Evolutionary conservation across 768 basidiomycete genomes (phyloP), one percentile per base, ranked within the genome.

Genomic region (Kwoniella europaea): DNA sequence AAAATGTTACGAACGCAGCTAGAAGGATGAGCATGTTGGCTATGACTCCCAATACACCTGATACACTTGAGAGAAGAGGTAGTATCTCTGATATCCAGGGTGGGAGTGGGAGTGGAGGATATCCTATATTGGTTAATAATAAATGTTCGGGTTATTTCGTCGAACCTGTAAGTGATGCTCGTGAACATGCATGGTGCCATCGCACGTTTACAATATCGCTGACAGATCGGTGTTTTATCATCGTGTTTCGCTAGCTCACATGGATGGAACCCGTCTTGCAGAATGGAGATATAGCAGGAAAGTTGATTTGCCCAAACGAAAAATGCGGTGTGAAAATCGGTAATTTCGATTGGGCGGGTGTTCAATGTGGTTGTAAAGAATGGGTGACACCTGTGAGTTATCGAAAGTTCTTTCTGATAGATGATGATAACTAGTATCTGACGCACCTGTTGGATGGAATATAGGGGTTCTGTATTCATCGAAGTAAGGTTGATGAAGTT

Each of bases 71-170:
- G 12, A 55, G 64, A 69, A 27, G 55, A 27, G 62, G 67, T 10
- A 71, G 62, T 24, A 68, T 62, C 6, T 69, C 65, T 55, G 27
- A 20, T 35, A 22, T 61, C 1, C 43, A 16, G 2, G 57, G 56
- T n/a, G 16, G 18, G 16, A 29, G 42, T 22, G 70, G 71, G 1
- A 64, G 60, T 35, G 61, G 66, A 54, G 77, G 78, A 13, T 73
- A 76, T 41, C 80, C 84, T 0, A 80, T 84, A 46, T 82, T 95
- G 58, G 84, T 87, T 44, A 92, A 94, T 78, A 86, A 91, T 15
- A 90, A 90, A 76, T 98, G 97, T 83, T 96, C 94, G 1, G 95
- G 94, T 9, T 99, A 99, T 83, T 98, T 98, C 79, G 89, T 98
- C 56, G 96, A 98, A 82, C 94, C 94, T 43, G 93, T 97, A 77